These are phyloP conservation scores for Betula pendula DNA, from an alignment of 306 rosid genomes.

Conservation along the genomic window DNA sequence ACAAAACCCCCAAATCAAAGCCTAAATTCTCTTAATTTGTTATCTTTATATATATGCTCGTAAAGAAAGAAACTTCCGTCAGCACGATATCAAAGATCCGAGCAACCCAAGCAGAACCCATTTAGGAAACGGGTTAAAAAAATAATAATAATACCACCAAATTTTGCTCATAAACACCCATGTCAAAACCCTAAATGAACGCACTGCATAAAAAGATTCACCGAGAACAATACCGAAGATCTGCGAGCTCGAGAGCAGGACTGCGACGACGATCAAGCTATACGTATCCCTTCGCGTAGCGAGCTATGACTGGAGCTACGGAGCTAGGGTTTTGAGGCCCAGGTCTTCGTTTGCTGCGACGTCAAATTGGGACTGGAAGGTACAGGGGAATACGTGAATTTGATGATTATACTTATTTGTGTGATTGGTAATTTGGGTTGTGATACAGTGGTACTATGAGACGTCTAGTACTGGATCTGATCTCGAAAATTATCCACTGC, in stretches of 20 bases:
- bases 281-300: not conserved
- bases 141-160: not conserved
- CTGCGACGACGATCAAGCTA: not conserved
- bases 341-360: not conserved
- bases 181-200: not conserved
- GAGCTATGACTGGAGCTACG: not conserved
- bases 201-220: not conserved
- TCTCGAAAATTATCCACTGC: too few species aligned
- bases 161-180: not conserved
- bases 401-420: not conserved
- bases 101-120: not conserved
- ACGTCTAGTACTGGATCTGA: not conserved
- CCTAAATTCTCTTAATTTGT: too few species aligned
- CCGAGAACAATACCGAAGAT: not conserved
- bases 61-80: too few species aligned
- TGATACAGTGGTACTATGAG: not conserved
- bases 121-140: not conserved
- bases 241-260: not conserved
- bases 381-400: not conserved
- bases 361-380: not conserved
- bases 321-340: not conserved
- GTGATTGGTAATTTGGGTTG: not conserved
- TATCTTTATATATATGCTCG: too few species aligned
- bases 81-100: too few species aligned
- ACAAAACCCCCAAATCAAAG: too few species aligned